These are phyloP conservation scores for Microcyclosporella mali DNA, from an alignment of 2,329 filamentous ascomycete species.

Conservation along the genomic window DNA sequence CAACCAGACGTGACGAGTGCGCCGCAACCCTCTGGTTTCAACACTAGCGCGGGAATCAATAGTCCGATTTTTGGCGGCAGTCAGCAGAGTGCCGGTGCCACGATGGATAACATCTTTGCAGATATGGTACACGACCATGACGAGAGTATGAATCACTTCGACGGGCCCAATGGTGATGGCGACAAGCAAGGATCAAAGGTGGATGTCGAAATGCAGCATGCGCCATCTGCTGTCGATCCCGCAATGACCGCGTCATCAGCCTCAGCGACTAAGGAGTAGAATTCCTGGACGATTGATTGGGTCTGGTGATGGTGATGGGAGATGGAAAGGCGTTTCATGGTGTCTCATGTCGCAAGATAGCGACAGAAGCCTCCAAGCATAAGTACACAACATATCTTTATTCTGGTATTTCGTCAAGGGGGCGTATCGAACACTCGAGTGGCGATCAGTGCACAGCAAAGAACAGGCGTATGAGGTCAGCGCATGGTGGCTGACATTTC, in stretches of 20 bases:
- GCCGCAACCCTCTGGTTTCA: constrained; percentile 13
- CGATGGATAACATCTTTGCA: constrained; percentile 32
- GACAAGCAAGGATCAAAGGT: constrained; percentile 7
- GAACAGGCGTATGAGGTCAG: too few relatives aligned
- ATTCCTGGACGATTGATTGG: neutral
- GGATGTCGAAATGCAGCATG: constrained; percentile 1
- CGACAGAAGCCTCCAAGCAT: too few relatives aligned
- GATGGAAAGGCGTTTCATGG: too few relatives aligned
- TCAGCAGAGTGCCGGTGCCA: constrained; percentile 25
- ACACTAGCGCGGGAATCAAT: constrained; percentile 21
- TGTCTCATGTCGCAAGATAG: too few relatives aligned
- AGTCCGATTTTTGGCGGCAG: constrained; percentile 30
- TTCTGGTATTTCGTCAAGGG: too few relatives aligned
- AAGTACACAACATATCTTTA: too few relatives aligned
- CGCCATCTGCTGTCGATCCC: neutral
- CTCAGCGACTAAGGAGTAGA: neutral
- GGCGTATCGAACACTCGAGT: too few relatives aligned
- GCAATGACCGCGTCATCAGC: neutral
- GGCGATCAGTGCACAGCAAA: too few relatives aligned
- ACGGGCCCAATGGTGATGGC: constrained; percentile 18
- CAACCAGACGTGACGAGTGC: constrained; percentile 11
- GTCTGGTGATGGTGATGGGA: too few relatives aligned
- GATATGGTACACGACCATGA: constrained; percentile 32
- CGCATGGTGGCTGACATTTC: too few relatives aligned
- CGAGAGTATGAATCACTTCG: constrained; percentile 19